A percentile compares a stretch with the other conserved stretches of the same genome.
Evolutionary conservation across 164 flowering plant genomes (phyloP).

Genomic region (Paratinospora sagittata): DNA sequence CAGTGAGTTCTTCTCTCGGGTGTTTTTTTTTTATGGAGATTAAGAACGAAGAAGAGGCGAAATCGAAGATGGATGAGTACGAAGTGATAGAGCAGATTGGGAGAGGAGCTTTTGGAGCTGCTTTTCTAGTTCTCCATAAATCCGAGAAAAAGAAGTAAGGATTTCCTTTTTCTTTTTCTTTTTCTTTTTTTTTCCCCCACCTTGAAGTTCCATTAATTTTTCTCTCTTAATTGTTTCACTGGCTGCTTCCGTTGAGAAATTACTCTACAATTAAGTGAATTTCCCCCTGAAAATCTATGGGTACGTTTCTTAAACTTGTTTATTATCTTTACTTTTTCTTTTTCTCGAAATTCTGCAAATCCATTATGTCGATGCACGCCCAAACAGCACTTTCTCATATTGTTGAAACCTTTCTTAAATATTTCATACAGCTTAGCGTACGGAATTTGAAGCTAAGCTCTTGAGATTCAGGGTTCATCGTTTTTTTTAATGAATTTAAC

Average conservation of each 20-base stretch:
- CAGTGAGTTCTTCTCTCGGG: neutral
- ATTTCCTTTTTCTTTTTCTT: neutral
- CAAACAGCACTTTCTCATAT: too few species aligned
- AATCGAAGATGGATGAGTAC: conserved; percentile 63
- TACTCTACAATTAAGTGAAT: too few species aligned
- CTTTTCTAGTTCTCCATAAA: conserved; percentile 67
- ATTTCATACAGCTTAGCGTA: too few species aligned
- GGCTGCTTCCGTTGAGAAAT: too few species aligned
- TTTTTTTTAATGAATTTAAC: too few species aligned
- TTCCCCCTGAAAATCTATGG: neutral
- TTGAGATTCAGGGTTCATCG: too few species aligned
- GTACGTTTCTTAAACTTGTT: neutral
- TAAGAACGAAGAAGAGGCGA: conserved; percentile 26
- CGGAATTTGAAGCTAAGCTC: too few species aligned
- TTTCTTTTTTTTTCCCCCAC: neutral
- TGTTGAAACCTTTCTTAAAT: too few species aligned
- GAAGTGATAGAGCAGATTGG: conserved; percentile 89
- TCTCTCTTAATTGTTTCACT: too few species aligned
- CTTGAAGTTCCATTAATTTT: neutral
- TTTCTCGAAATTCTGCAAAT: neutral
- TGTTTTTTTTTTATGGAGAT: conserved; percentile 37
- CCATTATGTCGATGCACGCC: too few species aligned
- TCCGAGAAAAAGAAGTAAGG: conserved; percentile 53
- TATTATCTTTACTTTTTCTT: neutral
- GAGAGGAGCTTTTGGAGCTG: conserved; percentile 73